phyloP scores from a whole-genome alignment of 176 grass and related monocot genomes.

The bread wheat (Triticum aestivum) region DNA sequence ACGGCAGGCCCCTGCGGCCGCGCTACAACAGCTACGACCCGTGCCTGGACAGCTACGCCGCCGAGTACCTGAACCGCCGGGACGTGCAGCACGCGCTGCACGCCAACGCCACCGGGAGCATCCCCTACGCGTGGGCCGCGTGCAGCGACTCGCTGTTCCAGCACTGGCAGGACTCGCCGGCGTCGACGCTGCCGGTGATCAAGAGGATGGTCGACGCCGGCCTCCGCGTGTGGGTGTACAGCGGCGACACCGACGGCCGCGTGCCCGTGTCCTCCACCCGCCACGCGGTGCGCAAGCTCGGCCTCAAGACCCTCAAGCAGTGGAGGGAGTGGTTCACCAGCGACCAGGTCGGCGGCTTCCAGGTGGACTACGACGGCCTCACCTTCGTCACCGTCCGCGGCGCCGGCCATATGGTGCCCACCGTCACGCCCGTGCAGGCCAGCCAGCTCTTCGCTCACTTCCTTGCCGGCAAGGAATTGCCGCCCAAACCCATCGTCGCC shows the following conservation, averaged over 20 bases:
- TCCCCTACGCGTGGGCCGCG: constrained; percentile 63
- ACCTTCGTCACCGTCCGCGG: constrained; percentile 86
- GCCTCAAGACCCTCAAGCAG: constrained; percentile 31
- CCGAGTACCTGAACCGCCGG: constrained; percentile 65
- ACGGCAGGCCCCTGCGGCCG: not conserved
- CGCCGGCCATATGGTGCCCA: constrained; percentile 80
- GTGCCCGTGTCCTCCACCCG: constrained; percentile 64
- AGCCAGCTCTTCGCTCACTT: constrained; percentile 49
- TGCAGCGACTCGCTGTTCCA: constrained; percentile 60
- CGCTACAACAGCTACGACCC: constrained; percentile 62
- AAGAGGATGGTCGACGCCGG: constrained; percentile 41
- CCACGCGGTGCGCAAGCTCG: constrained; percentile 62
- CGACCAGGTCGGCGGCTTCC: constrained; percentile 90
- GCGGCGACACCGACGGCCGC: constrained; percentile 70
- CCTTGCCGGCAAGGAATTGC: constrained; percentile 51
- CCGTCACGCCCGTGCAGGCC: constrained; percentile 58
- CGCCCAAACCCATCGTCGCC: not conserved
- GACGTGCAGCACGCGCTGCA: constrained; percentile 87
- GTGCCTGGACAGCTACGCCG: constrained; percentile 43
- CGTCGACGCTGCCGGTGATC: constrained; percentile 44
- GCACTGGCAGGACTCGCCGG: constrained; percentile 46
- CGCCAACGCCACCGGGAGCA: constrained; percentile 58
- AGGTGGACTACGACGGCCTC: constrained; percentile 59
- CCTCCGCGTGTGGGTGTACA: constrained; percentile 48
- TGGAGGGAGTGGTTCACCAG: constrained; percentile 72